Evolutionary conservation across 495 filamentous ascomycete genomes (phyloP), one percentile per base, ranked within the genome.

Genomic region (Talaromyces liani): DNA sequence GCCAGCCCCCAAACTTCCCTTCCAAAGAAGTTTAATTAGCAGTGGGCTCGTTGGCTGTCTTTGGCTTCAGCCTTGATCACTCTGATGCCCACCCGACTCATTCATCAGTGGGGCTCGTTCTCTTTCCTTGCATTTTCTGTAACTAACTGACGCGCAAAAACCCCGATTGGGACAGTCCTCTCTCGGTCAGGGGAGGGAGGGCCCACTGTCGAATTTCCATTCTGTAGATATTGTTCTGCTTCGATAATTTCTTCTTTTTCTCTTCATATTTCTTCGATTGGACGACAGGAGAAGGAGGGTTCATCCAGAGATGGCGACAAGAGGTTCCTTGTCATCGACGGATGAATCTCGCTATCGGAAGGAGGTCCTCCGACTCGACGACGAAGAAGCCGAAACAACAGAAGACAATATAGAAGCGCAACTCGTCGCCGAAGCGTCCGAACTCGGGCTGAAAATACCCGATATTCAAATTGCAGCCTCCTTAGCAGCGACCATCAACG

Each of bases 341-440:
- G 77, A 79, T 64, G 73, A 78, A 62, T 68, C 68, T 53, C 68
- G 70, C 66, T 80, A 80, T 66, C 73, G 77, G 60, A 60, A 59
- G 33, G 73, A 77, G 54, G 78, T 80, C 41, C 75, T 80, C 57
- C 62, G 59, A 0, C 65, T 75, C 12, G 45, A 69, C 12, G 45
- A 69, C 29, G 75, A 76, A 16, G 75, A 76, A 16, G 67, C 70
- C 41, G 77, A 79, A 62, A 67, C 72, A 20, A 73, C 72, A 24
- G 76, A 78, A 68, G 62, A 66, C 61, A 69, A 67, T 64, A 69
- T 68, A 59, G 73, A 75, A 65, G 76, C 75, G 62, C 66, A 65
- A 22, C 69, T 80, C 36, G 65, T 70, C 56, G 73, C 77, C 54
- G 77, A 79, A 55, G 78, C 78, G 25, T 72, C 66, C 61, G 63